phyloP scores from a whole-genome alignment of 2,329 filamentous ascomycete species.

The Hymenoscyphus scutula region DNA sequence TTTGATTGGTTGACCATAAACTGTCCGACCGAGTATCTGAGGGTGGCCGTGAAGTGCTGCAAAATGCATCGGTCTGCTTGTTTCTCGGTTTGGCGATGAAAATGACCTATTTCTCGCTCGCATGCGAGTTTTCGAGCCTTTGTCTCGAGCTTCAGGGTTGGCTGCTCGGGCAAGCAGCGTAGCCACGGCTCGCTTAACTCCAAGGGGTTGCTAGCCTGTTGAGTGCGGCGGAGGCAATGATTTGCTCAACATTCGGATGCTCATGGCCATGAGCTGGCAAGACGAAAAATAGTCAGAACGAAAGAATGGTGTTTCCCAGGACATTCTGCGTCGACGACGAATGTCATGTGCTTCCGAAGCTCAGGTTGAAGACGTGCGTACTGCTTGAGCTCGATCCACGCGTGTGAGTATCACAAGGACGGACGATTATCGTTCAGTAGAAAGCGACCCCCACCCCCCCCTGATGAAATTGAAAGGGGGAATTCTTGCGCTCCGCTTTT shows the following conservation, averaged over 20 bases:
- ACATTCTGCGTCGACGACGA: not conserved
- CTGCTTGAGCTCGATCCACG: not conserved
- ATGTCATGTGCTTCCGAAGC: not conserved
- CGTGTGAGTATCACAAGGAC: not conserved
- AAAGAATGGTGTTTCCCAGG: too few species aligned
- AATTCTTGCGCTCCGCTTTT: too few species aligned
- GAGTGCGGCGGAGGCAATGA: too few species aligned
- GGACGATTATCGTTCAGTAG: not conserved
- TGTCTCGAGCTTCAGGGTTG: conserved; percentile 70
- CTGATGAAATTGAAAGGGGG: too few species aligned
- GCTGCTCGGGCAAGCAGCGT: conserved; percentile 76
- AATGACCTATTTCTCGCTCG: too few species aligned
- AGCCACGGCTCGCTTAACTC: conserved; percentile 71
- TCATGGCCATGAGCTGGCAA: conserved; percentile 58
- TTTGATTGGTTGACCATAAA: too few species aligned
- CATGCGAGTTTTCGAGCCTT: conserved; percentile 42
- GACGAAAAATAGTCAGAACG: conserved; percentile 62
- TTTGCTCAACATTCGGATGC: too few species aligned
- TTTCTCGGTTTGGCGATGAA: too few species aligned
- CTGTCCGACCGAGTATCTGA: conserved; percentile 73
- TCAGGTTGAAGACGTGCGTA: not conserved
- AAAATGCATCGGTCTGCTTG: conserved; percentile 63
- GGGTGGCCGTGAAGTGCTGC: conserved; percentile 73
- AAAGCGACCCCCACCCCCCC: not conserved
- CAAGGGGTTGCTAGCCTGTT: conserved; percentile 42